Conservation (phyloP, 352 stramenopile species). For the Pythium aphanidermatum region DNA sequence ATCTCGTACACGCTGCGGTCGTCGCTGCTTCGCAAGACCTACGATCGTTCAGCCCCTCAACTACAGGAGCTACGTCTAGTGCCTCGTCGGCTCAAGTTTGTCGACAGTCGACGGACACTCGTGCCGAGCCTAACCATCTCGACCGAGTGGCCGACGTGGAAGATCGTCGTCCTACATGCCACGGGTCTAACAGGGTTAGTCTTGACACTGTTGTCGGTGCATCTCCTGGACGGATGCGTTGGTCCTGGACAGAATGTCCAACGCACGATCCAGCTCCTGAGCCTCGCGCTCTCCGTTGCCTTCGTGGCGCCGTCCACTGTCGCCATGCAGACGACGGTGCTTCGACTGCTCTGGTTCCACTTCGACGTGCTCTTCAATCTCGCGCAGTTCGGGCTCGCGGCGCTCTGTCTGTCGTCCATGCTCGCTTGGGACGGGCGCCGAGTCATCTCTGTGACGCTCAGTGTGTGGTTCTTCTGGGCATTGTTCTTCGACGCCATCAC, state of each 20-base stretch:
- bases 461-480: conserved; percentile 2
- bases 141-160: background rate
- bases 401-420: conserved; percentile 1
- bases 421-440: conserved; percentile 6
- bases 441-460: background rate
- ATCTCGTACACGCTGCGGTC: conserved; percentile 5
- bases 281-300: background rate
- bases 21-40: background rate
- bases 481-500: conserved; percentile 5
- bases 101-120: conserved; percentile 3
- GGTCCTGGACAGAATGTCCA: background rate
- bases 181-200: background rate
- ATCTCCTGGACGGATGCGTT: background rate
- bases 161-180: background rate
- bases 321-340: conserved; percentile 1
- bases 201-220: background rate
- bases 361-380: conserved; percentile 9
- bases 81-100: background rate
- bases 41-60: background rate
- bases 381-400: background rate
- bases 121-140: background rate
- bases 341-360: background rate
- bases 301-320: background rate
- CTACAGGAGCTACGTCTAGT: conserved; percentile 4
- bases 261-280: background rate